These are phyloP conservation scores for Pleurotus djamor DNA, from an alignment of 768 basidiomycete genomes.

Conservation along the genomic window DNA sequence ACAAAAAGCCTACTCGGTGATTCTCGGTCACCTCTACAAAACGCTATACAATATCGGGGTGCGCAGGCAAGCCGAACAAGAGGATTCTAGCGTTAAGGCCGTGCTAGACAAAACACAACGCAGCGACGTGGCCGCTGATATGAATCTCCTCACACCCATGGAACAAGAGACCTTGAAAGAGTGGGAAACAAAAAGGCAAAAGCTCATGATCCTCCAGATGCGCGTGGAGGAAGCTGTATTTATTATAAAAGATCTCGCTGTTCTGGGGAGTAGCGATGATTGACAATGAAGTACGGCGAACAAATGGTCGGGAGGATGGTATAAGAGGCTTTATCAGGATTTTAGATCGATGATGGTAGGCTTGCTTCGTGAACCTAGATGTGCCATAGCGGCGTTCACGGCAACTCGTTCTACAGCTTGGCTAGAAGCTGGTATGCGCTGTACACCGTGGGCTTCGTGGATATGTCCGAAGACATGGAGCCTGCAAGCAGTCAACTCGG, in stretches of 20 bases:
- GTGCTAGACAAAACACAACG: conserved; percentile 82
- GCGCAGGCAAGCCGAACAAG: conserved; percentile 72
- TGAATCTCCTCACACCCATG: conserved; percentile 61
- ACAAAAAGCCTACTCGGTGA: conserved; percentile 73
- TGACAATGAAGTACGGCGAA: conserved; percentile 13
- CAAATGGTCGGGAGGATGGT: background rate
- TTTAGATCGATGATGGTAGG: conserved; percentile 44
- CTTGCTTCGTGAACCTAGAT: conserved; percentile 14
- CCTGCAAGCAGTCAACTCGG: conserved; percentile 32
- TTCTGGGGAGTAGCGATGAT: conserved; percentile 48
- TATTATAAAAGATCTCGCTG: conserved; percentile 77
- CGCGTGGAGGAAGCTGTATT: conserved; percentile 92
- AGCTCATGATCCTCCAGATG: conserved; percentile 76
- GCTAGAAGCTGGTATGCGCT: conserved; percentile 11
- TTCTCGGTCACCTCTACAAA: conserved; percentile 83
- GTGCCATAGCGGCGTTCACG: conserved; percentile 46
- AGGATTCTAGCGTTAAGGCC: conserved; percentile 59
- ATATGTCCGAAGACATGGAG: conserved; percentile 67
- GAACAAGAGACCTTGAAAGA: conserved; percentile 75
- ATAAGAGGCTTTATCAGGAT: conserved; percentile 12
- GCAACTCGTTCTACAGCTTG: conserved; percentile 25
- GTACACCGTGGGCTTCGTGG: conserved; percentile 48
- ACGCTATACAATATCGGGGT: conserved; percentile 83
- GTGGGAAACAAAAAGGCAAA: conserved; percentile 74
- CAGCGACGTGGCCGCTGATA: conserved; percentile 81